These are phyloP conservation scores for Leptosphaerulina australis DNA, from an alignment of 2,329 filamentous ascomycete genomes.

Conservation along the genomic window DNA sequence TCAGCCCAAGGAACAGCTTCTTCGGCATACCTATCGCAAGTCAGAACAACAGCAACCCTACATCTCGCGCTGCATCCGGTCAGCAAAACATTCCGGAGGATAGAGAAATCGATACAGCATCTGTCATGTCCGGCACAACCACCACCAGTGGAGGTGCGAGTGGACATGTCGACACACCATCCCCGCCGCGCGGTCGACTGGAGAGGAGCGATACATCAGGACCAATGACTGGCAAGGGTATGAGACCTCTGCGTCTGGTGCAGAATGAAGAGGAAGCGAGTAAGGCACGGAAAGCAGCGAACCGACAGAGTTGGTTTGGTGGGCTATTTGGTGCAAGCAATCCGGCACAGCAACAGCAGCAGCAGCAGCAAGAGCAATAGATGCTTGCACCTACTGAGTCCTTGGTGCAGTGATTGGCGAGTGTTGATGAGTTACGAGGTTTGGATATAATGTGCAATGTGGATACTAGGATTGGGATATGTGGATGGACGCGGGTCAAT, in stretches of 20 bases:
- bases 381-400: neutral
- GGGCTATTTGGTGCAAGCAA: conserved; percentile 51
- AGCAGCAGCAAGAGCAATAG: conserved; percentile 15
- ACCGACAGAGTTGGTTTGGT: conserved; percentile 55
- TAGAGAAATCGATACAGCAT: conserved; percentile 36
- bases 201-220: conserved; percentile 49
- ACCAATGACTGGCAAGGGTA: conserved; percentile 66
- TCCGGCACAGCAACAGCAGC: conserved; percentile 26
- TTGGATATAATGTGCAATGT: conserved; percentile 17
- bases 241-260: conserved; percentile 83
- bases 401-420: too few species aligned
- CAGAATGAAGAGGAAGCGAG: conserved; percentile 64
- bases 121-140: conserved; percentile 18
- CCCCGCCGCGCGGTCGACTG: conserved; percentile 63
- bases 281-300: conserved; percentile 51
- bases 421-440: conserved; percentile 8
- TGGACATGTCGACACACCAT: conserved; percentile 45
- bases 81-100: conserved; percentile 41
- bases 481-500: conserved; percentile 1
- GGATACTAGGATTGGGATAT: neutral
- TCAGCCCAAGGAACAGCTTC: conserved; percentile 48
- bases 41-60: conserved; percentile 54
- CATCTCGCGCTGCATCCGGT: conserved; percentile 47
- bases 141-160: conserved; percentile 30
- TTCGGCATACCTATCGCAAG: conserved; percentile 48